phyloP scores from a whole-genome alignment of 1,139 yeast genomes.

The Pichia sp. region DNA sequence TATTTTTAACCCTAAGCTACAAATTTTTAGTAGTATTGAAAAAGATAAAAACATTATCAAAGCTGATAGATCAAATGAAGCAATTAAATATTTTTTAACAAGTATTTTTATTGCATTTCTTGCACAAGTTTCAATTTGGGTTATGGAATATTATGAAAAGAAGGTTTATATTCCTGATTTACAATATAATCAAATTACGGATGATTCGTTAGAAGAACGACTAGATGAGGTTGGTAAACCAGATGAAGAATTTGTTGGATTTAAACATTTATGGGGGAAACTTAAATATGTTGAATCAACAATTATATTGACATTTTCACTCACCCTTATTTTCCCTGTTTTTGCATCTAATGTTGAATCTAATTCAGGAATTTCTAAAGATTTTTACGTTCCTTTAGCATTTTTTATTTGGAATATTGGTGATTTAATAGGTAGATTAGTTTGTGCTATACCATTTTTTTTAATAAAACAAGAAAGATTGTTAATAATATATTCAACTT shows the following conservation, averaged over 20 bases:
- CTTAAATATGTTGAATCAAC: constrained; percentile 59
- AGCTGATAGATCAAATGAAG: constrained; percentile 21
- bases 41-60: background rate
- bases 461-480: constrained; percentile 38
- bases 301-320: constrained; percentile 67
- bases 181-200: too few species aligned
- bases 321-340: constrained; percentile 80
- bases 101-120: constrained; percentile 55
- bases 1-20: constrained; percentile 26
- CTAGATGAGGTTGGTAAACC: background rate
- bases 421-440: constrained; percentile 69
- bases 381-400: constrained; percentile 66
- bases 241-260: constrained; percentile 17
- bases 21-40: background rate
- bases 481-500: constrained; percentile 46
- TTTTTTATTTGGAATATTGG: constrained; percentile 87
- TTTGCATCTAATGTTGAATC: constrained; percentile 72
- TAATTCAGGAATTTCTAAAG: constrained; percentile 33
- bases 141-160: constrained; percentile 29
- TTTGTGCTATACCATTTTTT: constrained; percentile 48
- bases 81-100: constrained; percentile 56
- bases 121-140: constrained; percentile 33
- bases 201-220: too few species aligned
- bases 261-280: constrained; percentile 47
- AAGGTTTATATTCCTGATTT: background rate